These are phyloP conservation scores for Grosmannia huntii DNA, from an alignment of 2,329 filamentous ascomycete genomes.

Conservation along the genomic window DNA sequence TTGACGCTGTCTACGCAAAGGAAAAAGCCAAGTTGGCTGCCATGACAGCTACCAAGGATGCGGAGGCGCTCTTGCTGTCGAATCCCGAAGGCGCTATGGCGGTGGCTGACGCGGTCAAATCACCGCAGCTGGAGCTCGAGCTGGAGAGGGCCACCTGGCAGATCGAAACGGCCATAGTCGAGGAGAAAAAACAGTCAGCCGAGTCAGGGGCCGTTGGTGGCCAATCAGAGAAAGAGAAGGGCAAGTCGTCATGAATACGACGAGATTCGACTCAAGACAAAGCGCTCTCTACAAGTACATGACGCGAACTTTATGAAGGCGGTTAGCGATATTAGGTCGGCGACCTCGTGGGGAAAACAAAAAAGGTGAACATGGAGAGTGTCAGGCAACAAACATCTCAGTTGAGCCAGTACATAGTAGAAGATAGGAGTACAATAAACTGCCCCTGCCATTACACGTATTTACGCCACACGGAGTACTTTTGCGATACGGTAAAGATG, in stretches of 20 bases:
- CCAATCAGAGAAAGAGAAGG: neutral
- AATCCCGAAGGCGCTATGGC: constrained; percentile 19
- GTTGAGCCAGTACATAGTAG: neutral
- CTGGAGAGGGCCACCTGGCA: constrained; percentile 67
- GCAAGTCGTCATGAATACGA: neutral
- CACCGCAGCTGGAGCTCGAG: constrained; percentile 60
- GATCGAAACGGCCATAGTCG: constrained; percentile 40
- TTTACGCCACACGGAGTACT: neutral
- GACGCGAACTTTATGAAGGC: neutral
- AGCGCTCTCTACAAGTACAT: too few relatives aligned
- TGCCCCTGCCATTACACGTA: neutral
- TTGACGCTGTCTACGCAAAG: constrained; percentile 60
- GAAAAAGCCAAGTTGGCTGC: neutral
- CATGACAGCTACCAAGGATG: too few relatives aligned
- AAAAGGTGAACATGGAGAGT: neutral
- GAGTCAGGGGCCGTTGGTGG: neutral
- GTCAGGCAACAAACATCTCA: neutral
- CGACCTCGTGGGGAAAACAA: neutral
- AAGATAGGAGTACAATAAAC: neutral
- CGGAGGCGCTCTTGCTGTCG: constrained; percentile 24
- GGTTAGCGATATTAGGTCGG: neutral
- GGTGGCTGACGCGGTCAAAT: constrained; percentile 38
- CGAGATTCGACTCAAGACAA: neutral
- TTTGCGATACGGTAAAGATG: neutral
- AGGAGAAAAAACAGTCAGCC: constrained; percentile 15